phyloP scores from a whole-genome alignment of 768 basidiomycete species.

The Tricholoma sp. region DNA sequence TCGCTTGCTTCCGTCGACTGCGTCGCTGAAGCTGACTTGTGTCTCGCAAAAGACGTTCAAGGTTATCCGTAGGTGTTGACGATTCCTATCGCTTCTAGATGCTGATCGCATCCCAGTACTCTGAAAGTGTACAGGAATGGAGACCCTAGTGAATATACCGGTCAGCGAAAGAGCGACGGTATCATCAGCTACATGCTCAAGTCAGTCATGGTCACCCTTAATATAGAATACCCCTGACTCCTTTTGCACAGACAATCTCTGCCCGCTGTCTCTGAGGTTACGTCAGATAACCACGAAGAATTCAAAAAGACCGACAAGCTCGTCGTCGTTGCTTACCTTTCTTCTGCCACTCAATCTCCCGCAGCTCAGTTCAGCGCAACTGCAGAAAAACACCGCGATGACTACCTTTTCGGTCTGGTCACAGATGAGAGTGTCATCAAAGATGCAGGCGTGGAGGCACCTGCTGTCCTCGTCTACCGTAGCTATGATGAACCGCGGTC shows the following conservation, averaged over 20 bases:
- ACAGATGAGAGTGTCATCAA: slow-evolving; percentile 66
- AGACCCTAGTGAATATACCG: slow-evolving; percentile 71
- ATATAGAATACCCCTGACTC: background rate
- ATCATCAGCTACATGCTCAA: slow-evolving; percentile 97
- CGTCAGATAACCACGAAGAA: slow-evolving; percentile 68
- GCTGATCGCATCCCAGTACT: slow-evolving; percentile 45
- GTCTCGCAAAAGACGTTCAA: slow-evolving; percentile 80
- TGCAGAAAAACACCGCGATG: slow-evolving; percentile 87
- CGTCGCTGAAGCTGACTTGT: slow-evolving; percentile 89
- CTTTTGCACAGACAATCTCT: slow-evolving; percentile 66
- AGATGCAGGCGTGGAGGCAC: slow-evolving; percentile 70
- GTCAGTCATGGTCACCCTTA: slow-evolving; percentile 40
- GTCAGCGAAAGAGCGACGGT: slow-evolving; percentile 91
- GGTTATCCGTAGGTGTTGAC: slow-evolving; percentile 81
- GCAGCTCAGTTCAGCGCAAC: slow-evolving; percentile 70
- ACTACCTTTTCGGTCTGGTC: slow-evolving; percentile 86
- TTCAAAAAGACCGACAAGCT: slow-evolving; percentile 89
- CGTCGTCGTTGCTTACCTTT: slow-evolving; percentile 81
- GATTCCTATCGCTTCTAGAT: background rate
- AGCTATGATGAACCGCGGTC: slow-evolving; percentile 79
- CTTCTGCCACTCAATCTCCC: slow-evolving; percentile 66
- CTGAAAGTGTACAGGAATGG: slow-evolving; percentile 92
- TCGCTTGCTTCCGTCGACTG: slow-evolving; percentile 97
- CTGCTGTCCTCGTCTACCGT: slow-evolving; percentile 90
- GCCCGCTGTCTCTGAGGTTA: slow-evolving; percentile 86